Evolutionary conservation across 1,284 basidiomycete genomes (phyloP), one percentile per base, ranked within the genome.

Genomic region (Rhodotorula glutinis): DNA sequence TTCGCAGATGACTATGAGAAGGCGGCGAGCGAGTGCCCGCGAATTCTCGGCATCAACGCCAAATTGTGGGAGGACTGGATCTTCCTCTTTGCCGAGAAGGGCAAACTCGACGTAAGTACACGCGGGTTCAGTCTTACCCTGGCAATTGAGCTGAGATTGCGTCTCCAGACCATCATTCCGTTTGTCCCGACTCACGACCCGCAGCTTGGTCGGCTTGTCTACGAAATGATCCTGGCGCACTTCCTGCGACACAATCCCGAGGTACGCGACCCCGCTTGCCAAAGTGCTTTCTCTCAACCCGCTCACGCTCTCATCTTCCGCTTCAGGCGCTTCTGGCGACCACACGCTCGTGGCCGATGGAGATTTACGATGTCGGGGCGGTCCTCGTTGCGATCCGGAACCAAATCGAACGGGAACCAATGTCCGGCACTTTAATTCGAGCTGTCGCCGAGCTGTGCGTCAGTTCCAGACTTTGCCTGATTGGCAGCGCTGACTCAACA

Each of bases 21-120:
- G 75, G 95, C 96, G 1, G 95, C 95, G 0, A 81, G 83, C 21
- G 80, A 95, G n/a, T 89, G 88, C 66, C 88, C 91, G 0, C 91
- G 90, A 76, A 91, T 97, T 1, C 88, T 97, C 66, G 88, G 85
- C 0, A 85, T 86, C 44, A 86, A 97, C 74, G 81, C 83, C 8
- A 86, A 86, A 72, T 84, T 85, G 23, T 99, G 96, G 96, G 94
- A 98, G 77, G 86, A 90, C 75, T 96, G 91, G 89, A 90, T 98
- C 77, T 95, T 96, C 76, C 81, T 87, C 14, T 98, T 96, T 76
- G 89, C 90, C 0, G 88, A 94, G 77, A 86, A 88, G 74, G 85
- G 86, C 43, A 87, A 92, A 68, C 81, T 98, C 25, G 86, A 89
- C 75, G 91, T 91, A 69, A 57, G 82, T 76, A 47, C 53, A 19